These are phyloP conservation scores for Cyclotella sp. DNA, from an alignment of 108 stramenopile species.

Conservation along the genomic window DNA sequence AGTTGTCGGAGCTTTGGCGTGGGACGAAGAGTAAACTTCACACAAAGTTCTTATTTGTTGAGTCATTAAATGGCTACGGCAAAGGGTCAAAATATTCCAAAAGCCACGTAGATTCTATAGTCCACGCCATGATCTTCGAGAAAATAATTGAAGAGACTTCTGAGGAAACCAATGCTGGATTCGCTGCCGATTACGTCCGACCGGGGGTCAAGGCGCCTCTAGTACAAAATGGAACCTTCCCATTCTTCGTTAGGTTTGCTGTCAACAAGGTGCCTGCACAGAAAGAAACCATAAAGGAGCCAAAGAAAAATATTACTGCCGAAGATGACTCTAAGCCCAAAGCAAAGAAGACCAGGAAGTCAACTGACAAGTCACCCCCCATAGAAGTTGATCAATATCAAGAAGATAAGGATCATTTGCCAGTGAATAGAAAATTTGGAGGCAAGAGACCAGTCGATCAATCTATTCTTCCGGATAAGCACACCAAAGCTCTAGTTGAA, in stretches of 20 bases:
- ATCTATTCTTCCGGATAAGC: slow-evolving; percentile 59
- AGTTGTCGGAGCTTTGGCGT: slow-evolving; percentile 78
- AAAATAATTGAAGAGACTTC: slow-evolving; percentile 66
- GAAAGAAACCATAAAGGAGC: slow-evolving; percentile 50
- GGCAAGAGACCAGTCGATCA: slow-evolving; percentile 29
- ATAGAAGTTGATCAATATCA: neutral
- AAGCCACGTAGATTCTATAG: slow-evolving; percentile 69
- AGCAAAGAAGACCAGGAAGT: slow-evolving; percentile 43
- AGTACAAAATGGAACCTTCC: slow-evolving; percentile 49
- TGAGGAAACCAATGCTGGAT: slow-evolving; percentile 59
- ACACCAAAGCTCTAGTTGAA: slow-evolving; percentile 57
- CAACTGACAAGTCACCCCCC: slow-evolving; percentile 2
- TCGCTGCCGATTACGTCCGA: slow-evolving; percentile 72
- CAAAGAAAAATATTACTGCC: slow-evolving; percentile 36
- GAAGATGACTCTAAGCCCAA: slow-evolving; percentile 23
- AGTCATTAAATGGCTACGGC: slow-evolving; percentile 58
- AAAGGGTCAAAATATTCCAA: slow-evolving; percentile 72
- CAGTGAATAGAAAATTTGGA: slow-evolving; percentile 15
- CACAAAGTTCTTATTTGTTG: slow-evolving; percentile 58
- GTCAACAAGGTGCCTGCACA: slow-evolving; percentile 20
- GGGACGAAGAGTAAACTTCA: slow-evolving; percentile 74
- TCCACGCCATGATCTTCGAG: slow-evolving; percentile 80
- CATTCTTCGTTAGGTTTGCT: slow-evolving; percentile 78
- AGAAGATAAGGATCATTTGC: neutral
- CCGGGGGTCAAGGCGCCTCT: slow-evolving; percentile 63